Conservation (phyloP, 1,139 yeast species). For the Diutina sp. region DNA sequence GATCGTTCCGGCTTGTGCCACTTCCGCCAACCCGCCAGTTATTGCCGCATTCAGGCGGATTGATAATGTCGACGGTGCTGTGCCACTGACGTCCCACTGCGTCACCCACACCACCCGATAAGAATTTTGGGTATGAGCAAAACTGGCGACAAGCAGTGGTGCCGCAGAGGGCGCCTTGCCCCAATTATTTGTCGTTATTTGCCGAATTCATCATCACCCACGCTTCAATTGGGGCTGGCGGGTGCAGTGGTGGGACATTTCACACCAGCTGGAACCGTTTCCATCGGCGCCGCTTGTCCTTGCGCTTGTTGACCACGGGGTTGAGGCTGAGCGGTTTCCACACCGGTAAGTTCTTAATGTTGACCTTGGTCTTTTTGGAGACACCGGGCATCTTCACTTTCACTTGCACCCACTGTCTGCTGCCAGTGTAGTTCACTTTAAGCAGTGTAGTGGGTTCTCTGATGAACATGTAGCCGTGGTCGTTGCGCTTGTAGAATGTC, state of each 20-base stretch:
- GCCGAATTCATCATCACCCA: no score
- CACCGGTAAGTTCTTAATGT: constrained; percentile 14
- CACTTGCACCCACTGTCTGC: constrained; percentile 18
- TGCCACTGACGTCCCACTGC: not conserved
- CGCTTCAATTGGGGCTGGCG: no score
- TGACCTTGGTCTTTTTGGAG: constrained; percentile 15
- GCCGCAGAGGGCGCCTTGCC: not conserved
- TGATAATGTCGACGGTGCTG: not conserved
- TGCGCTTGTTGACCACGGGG: constrained; percentile 3
- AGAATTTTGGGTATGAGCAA: no score
- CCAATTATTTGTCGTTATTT: no score
- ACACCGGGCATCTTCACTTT: constrained; percentile 10
- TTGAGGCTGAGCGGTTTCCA: constrained; percentile 17
- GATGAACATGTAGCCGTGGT: constrained; percentile 26
- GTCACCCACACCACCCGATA: not conserved
- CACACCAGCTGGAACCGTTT: constrained; percentile 1
- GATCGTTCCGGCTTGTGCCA: not conserved
- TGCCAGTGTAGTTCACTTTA: constrained; percentile 15
- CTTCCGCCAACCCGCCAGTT: not conserved
- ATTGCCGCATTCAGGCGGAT: not conserved
- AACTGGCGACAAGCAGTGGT: not conserved
- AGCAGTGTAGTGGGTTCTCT: constrained; percentile 19
- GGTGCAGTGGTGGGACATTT: not conserved
- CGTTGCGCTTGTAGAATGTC: constrained; percentile 23
- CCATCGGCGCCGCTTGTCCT: constrained; percentile 1